Percentiles rank a stretch among this genome's conserved stretches.
phyloP scores from a whole-genome alignment of 805 yeast species.

The Yamadazyma tumulicola region DNA sequence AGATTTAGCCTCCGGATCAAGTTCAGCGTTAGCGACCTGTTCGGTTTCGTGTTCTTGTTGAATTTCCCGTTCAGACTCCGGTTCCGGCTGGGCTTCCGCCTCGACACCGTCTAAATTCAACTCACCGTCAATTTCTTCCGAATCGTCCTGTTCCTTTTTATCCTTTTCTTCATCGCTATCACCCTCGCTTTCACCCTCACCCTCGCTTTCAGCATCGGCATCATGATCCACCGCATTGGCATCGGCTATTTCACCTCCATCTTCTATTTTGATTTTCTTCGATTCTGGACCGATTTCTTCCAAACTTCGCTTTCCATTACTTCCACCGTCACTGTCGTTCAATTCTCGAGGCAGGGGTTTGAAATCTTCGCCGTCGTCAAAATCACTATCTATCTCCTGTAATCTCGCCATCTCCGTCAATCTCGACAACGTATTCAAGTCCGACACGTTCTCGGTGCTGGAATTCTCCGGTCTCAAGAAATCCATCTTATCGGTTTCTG shows the following conservation, averaged over 20 bases:
- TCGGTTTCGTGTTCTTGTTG: slow-evolving; percentile 6
- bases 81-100: slow-evolving; percentile 17
- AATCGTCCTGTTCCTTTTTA: background rate
- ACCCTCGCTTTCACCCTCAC: slow-evolving; percentile 13
- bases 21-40: no score
- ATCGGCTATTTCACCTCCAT: background rate
- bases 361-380: slow-evolving; percentile 18
- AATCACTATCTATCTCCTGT: slow-evolving; percentile 35
- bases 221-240: no score
- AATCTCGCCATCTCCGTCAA: slow-evolving; percentile 41
- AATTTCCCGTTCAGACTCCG: slow-evolving; percentile 11
- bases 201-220: slow-evolving; percentile 36
- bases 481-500: slow-evolving; percentile 88
- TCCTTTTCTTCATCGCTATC: slow-evolving; percentile 1
- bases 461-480: slow-evolving; percentile 33
- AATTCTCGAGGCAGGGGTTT: background rate
- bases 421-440: slow-evolving; percentile 37
- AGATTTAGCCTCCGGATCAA: background rate
- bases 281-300: background rate
- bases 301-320: slow-evolving; percentile 2
- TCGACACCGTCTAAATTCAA: slow-evolving; percentile 15
- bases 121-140: slow-evolving; percentile 6
- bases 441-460: slow-evolving; percentile 24
- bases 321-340: background rate
- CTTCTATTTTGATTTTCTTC: background rate